phyloP scores from a whole-genome alignment of 257 asterid species.

The Solanum megistacrolobum region DNA sequence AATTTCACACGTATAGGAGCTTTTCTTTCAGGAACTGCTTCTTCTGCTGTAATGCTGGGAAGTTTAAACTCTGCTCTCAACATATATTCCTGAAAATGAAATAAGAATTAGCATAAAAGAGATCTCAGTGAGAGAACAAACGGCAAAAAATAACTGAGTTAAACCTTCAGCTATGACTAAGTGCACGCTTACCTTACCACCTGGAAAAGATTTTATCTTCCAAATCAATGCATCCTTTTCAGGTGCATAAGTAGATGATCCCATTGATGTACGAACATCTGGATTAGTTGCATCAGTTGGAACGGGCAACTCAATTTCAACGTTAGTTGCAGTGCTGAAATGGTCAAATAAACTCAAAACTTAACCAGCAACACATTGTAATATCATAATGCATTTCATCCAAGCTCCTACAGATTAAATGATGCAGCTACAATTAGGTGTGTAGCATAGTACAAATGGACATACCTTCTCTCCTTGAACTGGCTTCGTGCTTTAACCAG shows the following conservation, averaged over 20 bases:
- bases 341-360: conserved; percentile 14
- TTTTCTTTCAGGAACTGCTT: conserved; percentile 77
- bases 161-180: neutral
- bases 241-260: conserved; percentile 91
- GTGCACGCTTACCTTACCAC: conserved; percentile 74
- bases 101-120: neutral
- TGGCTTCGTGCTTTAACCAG: conserved; percentile 92
- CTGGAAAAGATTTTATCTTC: conserved; percentile 98
- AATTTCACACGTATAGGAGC: conserved; percentile 96
- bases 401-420: neutral
- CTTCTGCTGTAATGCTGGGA: conserved; percentile 93
- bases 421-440: neutral
- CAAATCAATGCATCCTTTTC: conserved; percentile 86
- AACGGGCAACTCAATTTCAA: conserved; percentile 94
- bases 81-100: conserved; percentile 72
- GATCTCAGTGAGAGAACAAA: neutral
- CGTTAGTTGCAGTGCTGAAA: conserved; percentile 93
- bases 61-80: conserved; percentile 92
- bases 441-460: neutral
- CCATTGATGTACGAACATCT: conserved; percentile 92
- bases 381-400: neutral
- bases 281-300: conserved; percentile 96
- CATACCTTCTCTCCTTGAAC: conserved; percentile 95
- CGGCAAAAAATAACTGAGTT: neutral
- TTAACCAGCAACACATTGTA: neutral